A percentile compares a stretch with the other conserved stretches of the same genome.
phyloP scores from a whole-genome alignment of 2,329 filamentous ascomycete species.

The Botrytis squamosa region DNA sequence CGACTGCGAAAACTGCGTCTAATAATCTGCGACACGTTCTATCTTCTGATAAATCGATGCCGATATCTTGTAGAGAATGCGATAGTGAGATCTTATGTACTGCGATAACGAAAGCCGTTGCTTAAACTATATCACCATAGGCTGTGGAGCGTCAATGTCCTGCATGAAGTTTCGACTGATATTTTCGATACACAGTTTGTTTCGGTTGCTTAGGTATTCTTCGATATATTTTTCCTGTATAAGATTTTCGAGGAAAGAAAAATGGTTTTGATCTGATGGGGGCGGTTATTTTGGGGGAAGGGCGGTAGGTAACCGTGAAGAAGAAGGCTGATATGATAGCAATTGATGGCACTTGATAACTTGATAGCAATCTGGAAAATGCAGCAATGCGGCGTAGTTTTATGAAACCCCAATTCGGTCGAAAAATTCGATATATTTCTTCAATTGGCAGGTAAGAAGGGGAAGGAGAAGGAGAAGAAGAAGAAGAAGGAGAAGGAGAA shows the following conservation, averaged over 20 bases:
- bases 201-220: neutral
- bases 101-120: constrained; percentile 3
- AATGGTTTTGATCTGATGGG: neutral
- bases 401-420: neutral
- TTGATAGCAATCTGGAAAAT: neutral
- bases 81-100: neutral
- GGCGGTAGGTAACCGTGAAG: neutral
- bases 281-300: neutral
- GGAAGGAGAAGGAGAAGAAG: neutral
- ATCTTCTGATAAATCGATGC: neutral
- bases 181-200: constrained; percentile 1
- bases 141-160: neutral
- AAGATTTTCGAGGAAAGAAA: neutral
- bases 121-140: neutral
- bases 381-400: neutral
- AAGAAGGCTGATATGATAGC: neutral
- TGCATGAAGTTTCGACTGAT: constrained; percentile 11
- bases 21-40: neutral
- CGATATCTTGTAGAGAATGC: neutral
- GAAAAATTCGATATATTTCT: neutral
- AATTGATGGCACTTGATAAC: neutral
- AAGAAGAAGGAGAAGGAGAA: neutral
- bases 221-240: neutral
- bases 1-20: neutral
- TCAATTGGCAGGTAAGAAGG: neutral